These are phyloP conservation scores for Epichloe uncinata DNA, from an alignment of 2,329 filamentous ascomycete species.

Conservation along the genomic window DNA sequence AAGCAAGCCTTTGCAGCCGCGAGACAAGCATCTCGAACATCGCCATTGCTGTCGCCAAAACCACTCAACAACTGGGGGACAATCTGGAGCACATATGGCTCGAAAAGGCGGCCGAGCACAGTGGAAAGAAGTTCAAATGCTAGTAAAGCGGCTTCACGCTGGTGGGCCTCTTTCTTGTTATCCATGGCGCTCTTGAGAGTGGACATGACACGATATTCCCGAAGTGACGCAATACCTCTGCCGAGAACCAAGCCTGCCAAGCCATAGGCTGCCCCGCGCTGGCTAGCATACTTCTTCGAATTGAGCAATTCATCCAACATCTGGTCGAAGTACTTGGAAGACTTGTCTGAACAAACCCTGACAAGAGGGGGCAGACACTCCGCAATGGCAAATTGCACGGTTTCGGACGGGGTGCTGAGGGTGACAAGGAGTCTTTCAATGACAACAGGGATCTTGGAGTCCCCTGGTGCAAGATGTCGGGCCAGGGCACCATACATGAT, in stretches of 20 bases:
- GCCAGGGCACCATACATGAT: slow-evolving; percentile 94
- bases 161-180: slow-evolving; percentile 85
- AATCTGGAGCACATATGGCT: slow-evolving; percentile 92
- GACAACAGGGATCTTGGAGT: slow-evolving; percentile 76
- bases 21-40: slow-evolving; percentile 86
- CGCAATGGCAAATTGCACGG: slow-evolving; percentile 91
- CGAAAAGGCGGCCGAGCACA: slow-evolving; percentile 77
- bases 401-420: slow-evolving; percentile 87
- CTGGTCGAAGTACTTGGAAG: slow-evolving; percentile 65
- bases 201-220: slow-evolving; percentile 76
- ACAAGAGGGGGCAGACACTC: slow-evolving; percentile 90
- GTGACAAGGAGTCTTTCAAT: slow-evolving; percentile 77
- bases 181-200: slow-evolving; percentile 72
- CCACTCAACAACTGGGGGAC: slow-evolving; percentile 80
- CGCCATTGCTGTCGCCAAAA: slow-evolving; percentile 77
- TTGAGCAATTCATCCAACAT: slow-evolving; percentile 72
- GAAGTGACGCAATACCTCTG: slow-evolving; percentile 68
- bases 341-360: slow-evolving; percentile 63
- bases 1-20: slow-evolving; percentile 93
- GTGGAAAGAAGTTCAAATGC: slow-evolving; percentile 84
- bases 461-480: slow-evolving; percentile 72
- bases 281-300: slow-evolving; percentile 82
- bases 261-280: slow-evolving; percentile 89
- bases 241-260: slow-evolving; percentile 81
- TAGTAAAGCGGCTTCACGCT: slow-evolving; percentile 77